A percentile compares a stretch with the other conserved stretches of the same genome.
phyloP scores from a whole-genome alignment of 768 basidiomycete species.

The Boletus pseudo-olivaceus region DNA sequence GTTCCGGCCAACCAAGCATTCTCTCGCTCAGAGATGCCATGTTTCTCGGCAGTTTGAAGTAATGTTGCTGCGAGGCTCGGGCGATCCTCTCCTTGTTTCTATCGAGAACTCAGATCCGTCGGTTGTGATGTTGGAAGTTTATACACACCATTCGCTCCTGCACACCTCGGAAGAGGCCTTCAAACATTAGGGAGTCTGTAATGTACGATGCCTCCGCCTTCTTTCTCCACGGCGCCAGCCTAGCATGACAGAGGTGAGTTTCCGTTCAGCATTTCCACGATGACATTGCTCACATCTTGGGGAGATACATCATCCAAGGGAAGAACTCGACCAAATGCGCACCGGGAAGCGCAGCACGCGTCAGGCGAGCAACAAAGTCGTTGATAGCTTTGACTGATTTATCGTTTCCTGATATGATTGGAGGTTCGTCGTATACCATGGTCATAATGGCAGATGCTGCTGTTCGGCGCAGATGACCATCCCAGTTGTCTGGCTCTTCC shows the following conservation, averaged over 20 bases:
- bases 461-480: constrained; percentile 28
- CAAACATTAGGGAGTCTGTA: background rate
- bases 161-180: background rate
- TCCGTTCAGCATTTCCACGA: too few species aligned
- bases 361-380: constrained; percentile 27
- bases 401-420: constrained; percentile 8
- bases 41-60: background rate
- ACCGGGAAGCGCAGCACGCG: constrained; percentile 35
- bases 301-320: constrained; percentile 32
- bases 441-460: constrained; percentile 30
- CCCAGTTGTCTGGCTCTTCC: constrained; percentile 27
- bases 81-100: constrained; percentile 1
- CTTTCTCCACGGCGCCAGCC: constrained; percentile 3
- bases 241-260: background rate
- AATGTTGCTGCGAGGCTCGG: background rate
- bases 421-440: constrained; percentile 20
- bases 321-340: constrained; percentile 37
- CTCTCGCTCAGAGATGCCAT: constrained; percentile 9
- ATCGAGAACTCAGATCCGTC: background rate
- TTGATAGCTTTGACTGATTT: constrained; percentile 8
- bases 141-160: constrained; percentile 2
- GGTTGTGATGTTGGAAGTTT: background rate
- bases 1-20: constrained; percentile 16
- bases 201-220: background rate
- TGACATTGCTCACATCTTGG: constrained; percentile 8